Conservation (phyloP, 176 grass and related monocot genomes). For the Thinopyrum elongatum region DNA sequence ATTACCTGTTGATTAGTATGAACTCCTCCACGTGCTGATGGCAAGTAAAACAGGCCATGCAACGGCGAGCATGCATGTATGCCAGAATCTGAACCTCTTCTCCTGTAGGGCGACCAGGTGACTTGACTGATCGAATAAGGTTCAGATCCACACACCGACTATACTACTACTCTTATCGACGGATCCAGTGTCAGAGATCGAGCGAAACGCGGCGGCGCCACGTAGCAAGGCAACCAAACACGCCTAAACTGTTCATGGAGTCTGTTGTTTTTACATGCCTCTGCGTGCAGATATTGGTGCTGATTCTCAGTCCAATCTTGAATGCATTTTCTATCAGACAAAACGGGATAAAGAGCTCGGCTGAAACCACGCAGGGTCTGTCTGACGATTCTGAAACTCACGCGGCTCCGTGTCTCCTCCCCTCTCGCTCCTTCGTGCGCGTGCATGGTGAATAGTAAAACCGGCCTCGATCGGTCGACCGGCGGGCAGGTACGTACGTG, state of each 20-base stretch:
- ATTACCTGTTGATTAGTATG: not conserved
- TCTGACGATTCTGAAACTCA: no score
- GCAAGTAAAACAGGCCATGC: not conserved
- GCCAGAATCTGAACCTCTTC: not conserved
- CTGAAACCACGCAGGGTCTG: no score
- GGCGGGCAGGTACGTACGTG: not conserved
- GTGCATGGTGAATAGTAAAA: not conserved
- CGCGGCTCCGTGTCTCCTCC: no score
- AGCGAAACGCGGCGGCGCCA: not conserved
- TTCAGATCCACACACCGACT: not conserved
- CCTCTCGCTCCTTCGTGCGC: no score
- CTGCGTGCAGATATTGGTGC: not conserved
- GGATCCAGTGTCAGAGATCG: not conserved
- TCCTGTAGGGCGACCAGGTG: not conserved
- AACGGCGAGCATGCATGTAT: not conserved
- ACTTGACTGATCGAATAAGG: not conserved
- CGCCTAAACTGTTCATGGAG: no score
- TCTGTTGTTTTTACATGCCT: no score
- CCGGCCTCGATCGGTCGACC: not conserved
- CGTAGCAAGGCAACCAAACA: not conserved
- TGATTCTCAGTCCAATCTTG: no score
- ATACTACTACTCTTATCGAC: not conserved
- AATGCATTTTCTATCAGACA: no score
- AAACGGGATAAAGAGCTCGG: no score
- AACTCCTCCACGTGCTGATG: not conserved